phyloP scores from a whole-genome alignment of 139 green algal species.

The Picochlorum sp. region DNA sequence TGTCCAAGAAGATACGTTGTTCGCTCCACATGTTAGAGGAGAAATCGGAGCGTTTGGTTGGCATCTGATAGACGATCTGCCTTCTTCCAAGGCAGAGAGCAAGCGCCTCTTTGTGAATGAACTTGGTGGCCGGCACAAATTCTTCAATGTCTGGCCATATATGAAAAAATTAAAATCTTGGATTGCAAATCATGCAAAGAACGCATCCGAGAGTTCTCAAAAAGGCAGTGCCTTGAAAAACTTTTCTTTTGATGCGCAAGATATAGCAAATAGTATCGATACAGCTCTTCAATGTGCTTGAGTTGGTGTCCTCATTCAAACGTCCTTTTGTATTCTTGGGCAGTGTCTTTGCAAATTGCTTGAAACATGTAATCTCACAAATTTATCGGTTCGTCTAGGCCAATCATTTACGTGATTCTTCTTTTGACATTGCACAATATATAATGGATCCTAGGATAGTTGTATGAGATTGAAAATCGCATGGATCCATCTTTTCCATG shows the following conservation, averaged over 20 bases:
- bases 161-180: conserved; percentile 46
- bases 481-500: too few relatives aligned
- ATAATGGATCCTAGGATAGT: too few relatives aligned
- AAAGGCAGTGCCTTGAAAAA: background rate
- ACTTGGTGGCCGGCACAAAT: conserved; percentile 58
- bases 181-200: conserved; percentile 26
- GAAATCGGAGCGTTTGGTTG: conserved; percentile 78
- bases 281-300: too few relatives aligned
- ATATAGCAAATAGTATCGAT: background rate
- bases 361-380: too few relatives aligned
- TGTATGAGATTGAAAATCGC: too few relatives aligned
- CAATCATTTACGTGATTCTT: too few relatives aligned
- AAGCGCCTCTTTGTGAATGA: conserved; percentile 52
- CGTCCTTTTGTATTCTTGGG: too few relatives aligned
- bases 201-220: background rate
- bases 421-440: too few relatives aligned
- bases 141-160: conserved; percentile 73
- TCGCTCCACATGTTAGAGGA: conserved; percentile 44
- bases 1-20: conserved; percentile 51
- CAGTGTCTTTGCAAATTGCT: too few relatives aligned
- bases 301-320: too few relatives aligned
- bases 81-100: conserved; percentile 32
- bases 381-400: too few relatives aligned
- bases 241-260: background rate
- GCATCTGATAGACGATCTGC: conserved; percentile 56